Percentiles rank a stretch among this genome's conserved stretches.
Conservation (phyloP, 352 stramenopile species). For the Pythium utonaiense region DNA sequence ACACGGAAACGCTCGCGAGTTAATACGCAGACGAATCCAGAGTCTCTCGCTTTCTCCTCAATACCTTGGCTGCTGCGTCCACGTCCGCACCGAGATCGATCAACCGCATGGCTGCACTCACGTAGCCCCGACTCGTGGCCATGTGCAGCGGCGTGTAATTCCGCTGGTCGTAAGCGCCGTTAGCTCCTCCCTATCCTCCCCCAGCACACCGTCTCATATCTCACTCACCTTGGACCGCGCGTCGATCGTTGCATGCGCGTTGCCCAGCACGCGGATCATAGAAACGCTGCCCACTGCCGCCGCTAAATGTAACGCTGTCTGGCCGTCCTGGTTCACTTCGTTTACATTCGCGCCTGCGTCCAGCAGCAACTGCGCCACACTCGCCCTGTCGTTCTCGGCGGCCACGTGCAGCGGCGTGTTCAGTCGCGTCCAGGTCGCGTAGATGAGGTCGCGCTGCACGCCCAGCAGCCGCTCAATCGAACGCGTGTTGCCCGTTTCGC, state of each 20-base stretch:
- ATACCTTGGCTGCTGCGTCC: constrained; percentile 17
- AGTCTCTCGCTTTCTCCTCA: background rate
- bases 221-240: constrained; percentile 15
- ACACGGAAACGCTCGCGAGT: background rate
- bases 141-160: constrained; percentile 24
- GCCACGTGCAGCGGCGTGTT: constrained; percentile 19
- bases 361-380: constrained; percentile 13
- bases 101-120: constrained; percentile 20
- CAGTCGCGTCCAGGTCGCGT: constrained; percentile 8
- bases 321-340: constrained; percentile 23
- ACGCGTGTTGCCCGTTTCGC: background rate
- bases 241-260: constrained; percentile 14
- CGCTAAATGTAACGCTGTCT: constrained; percentile 17
- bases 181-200: too few species aligned
- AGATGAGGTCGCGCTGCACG: constrained; percentile 9
- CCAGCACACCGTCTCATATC: too few species aligned
- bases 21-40: too few species aligned
- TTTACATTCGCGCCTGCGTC: constrained; percentile 16
- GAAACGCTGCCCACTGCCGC: constrained; percentile 12
- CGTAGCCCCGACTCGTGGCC: constrained; percentile 19
- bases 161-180: constrained; percentile 9
- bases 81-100: constrained; percentile 20
- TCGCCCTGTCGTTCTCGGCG: constrained; percentile 11
- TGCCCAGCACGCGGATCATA: constrained; percentile 19
- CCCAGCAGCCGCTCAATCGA: constrained; percentile 8